Evolutionary conservation across 2,329 filamentous ascomycete genomes (phyloP).

Genomic region (Pseudogymnoascus pannorum): DNA sequence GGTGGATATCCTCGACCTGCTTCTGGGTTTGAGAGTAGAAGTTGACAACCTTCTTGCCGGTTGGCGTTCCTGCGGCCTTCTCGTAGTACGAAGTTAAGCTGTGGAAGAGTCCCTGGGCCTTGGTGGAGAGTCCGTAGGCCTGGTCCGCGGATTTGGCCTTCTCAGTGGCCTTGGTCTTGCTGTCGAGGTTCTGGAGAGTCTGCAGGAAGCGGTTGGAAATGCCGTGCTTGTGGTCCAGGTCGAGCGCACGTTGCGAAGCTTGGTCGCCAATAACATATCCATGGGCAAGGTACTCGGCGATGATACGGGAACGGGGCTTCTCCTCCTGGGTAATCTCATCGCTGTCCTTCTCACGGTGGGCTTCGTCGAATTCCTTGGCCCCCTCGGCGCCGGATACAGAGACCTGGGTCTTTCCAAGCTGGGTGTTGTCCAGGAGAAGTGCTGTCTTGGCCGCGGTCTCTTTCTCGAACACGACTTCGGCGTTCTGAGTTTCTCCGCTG

Average conservation of each 20-base stretch:
- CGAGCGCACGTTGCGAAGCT: conserved; percentile 75
- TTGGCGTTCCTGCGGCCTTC: conserved; percentile 80
- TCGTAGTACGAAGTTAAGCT: conserved; percentile 86
- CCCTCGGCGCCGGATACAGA: conserved; percentile 61
- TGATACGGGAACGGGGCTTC: conserved; percentile 87
- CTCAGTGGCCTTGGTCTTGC: conserved; percentile 81
- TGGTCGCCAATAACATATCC: conserved; percentile 71
- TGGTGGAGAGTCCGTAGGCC: conserved; percentile 72
- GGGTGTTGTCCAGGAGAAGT: conserved; percentile 92
- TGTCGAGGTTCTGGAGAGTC: conserved; percentile 70
- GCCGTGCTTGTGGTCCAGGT: conserved; percentile 83
- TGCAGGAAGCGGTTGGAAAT: conserved; percentile 72
- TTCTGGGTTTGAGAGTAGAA: conserved; percentile 83
- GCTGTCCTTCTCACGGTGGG: conserved; percentile 49
- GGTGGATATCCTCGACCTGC: conserved; percentile 90
- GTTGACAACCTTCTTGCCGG: conserved; percentile 75
- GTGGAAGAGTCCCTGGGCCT: conserved; percentile 56
- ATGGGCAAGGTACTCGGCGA: conserved; percentile 94
- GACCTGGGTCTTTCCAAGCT: conserved; percentile 83
- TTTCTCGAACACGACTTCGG: conserved; percentile 95
- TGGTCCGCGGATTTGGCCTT: conserved; percentile 77
- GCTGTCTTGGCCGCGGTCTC: conserved; percentile 94
- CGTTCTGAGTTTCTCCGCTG: conserved; percentile 64
- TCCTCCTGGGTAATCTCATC: conserved; percentile 86
- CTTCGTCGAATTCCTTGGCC: conserved; percentile 50